Percentiles rank a stretch among this genome's conserved stretches.
Evolutionary conservation across 202 grass and related monocot species (phyloP).

Genomic region (Schoenoplectus tabernaemontani): DNA sequence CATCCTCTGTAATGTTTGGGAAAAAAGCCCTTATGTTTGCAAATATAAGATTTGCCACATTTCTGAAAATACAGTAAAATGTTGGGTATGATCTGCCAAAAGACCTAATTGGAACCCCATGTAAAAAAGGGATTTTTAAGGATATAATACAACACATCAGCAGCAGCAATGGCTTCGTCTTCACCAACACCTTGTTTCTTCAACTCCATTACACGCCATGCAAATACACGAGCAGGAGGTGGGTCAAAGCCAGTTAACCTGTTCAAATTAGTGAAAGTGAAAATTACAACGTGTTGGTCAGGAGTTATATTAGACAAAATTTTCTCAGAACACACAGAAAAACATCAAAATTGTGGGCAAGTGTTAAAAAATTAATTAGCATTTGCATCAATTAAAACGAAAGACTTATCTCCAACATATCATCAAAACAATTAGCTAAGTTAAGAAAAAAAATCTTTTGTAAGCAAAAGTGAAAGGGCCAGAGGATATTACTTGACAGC

Average conservation of each 20-base stretch:
- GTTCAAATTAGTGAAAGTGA: conserved; percentile 15
- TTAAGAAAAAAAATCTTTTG: background rate
- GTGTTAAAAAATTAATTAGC: background rate
- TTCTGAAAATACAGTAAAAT: background rate
- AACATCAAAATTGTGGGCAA: background rate
- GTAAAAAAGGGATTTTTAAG: background rate
- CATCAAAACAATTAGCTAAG: background rate
- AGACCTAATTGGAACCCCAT: background rate
- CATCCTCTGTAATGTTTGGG: background rate
- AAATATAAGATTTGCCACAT: background rate
- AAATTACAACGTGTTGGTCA: background rate
- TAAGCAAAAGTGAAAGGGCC: background rate
- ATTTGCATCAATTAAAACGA: background rate
- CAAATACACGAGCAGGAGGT: conserved; percentile 79
- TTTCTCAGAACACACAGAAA: background rate
- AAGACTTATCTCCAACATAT: background rate
- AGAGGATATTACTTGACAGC: conserved; percentile 49
- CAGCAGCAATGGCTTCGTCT: conserved; percentile 55
- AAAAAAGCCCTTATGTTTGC: background rate
- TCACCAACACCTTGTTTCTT: conserved; percentile 55
- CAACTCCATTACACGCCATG: conserved; percentile 73
- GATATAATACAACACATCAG: conserved; percentile 46
- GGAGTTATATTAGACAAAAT: background rate
- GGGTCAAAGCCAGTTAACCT: conserved; percentile 79
- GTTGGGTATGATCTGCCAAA: background rate